These are phyloP conservation scores for Stereum hirsutum DNA, from an alignment of 1,284 basidiomycete genomes.

Conservation along the genomic window DNA sequence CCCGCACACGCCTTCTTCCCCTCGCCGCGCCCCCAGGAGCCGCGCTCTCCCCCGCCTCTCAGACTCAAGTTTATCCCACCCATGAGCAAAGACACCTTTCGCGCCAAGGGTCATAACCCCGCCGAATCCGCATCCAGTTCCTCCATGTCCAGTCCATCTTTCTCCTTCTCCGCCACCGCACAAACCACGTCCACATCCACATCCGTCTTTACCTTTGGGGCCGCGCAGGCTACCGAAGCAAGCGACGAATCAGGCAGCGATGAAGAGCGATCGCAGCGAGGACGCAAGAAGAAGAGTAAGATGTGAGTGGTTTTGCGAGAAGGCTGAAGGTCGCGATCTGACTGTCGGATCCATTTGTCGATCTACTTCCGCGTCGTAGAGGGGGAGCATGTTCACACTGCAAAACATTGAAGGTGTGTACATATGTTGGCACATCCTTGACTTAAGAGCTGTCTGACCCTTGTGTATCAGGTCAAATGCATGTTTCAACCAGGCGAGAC, in stretches of 20 bases:
- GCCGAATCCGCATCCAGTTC: not conserved
- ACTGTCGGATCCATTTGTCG: too few species aligned
- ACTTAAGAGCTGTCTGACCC: too few species aligned
- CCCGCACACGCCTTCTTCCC: not conserved
- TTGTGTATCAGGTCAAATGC: conserved; percentile 35
- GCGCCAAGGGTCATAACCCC: not conserved
- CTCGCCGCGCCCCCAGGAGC: not conserved
- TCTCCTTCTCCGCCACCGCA: conserved; percentile 1
- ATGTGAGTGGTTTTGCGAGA: too few species aligned
- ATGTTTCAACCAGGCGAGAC: conserved; percentile 33
- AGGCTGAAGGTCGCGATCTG: too few species aligned
- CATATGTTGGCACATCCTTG: not conserved
- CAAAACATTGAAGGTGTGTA: conserved; percentile 45
- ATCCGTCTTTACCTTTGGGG: too few species aligned
- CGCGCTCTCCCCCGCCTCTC: not conserved
- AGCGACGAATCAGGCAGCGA: not conserved
- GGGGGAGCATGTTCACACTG: conserved; percentile 43
- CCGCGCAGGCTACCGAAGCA: too few species aligned
- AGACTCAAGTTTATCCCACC: conserved; percentile 1
- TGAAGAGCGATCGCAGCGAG: not conserved
- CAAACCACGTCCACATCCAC: not conserved
- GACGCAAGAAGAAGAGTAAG: too few species aligned
- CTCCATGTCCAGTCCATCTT: not conserved
- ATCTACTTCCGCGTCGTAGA: conserved; percentile 7
- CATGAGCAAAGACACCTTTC: not conserved